phyloP scores from a whole-genome alignment of 1,284 basidiomycete species.

The Trichosporon sp. region DNA sequence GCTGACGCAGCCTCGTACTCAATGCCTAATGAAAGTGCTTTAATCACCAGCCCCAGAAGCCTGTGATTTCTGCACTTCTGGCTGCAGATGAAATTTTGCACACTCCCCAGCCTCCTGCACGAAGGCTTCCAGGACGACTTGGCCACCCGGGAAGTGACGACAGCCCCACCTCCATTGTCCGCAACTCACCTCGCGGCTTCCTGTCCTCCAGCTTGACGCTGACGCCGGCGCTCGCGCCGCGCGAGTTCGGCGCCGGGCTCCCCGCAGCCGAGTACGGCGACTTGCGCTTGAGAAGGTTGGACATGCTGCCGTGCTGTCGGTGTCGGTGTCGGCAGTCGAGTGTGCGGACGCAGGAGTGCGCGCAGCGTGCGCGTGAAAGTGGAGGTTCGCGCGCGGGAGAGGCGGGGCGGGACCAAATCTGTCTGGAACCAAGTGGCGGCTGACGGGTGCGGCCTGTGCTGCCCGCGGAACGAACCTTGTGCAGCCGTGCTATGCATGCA shows the following conservation, averaged over 20 bases:
- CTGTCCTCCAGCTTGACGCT: constrained; percentile 16
- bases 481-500: not conserved
- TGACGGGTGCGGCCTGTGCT: not conserved
- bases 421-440: not conserved
- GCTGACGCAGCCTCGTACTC: too few species aligned
- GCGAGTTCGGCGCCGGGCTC: constrained; percentile 13
- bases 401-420: not conserved
- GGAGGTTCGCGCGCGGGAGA: not conserved
- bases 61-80: too few species aligned
- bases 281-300: constrained; percentile 20
- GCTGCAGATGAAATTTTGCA: too few species aligned
- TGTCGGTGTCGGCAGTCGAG: not conserved
- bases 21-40: too few species aligned
- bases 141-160: too few species aligned
- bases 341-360: not conserved
- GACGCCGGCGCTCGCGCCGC: constrained; percentile 12
- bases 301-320: not conserved
- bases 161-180: not conserved
- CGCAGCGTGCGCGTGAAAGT: not conserved
- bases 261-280: constrained; percentile 20
- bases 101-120: too few species aligned
- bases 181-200: constrained; percentile 20
- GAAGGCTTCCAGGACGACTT: too few species aligned
- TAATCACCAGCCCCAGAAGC: too few species aligned
- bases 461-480: not conserved